Base-by-base conservation (phyloP, 1,284 basidiomycete species). In the Amylostereum chailletii region DNA sequence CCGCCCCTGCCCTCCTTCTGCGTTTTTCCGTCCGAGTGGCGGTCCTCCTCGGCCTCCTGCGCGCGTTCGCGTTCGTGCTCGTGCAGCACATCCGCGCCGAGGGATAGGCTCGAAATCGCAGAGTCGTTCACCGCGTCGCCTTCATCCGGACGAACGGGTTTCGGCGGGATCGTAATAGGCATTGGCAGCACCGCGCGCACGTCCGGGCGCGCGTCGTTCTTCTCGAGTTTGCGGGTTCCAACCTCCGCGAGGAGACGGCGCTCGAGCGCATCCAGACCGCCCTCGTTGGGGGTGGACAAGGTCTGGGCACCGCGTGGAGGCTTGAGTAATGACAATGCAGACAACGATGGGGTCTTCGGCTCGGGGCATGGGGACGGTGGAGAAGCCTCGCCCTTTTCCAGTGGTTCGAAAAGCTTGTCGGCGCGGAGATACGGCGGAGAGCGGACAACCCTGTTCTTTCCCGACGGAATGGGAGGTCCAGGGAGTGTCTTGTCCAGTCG, bases 51-150 rank as follows among this genome's bases (percentile, higher is more conserved):
- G 48, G 58, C 52, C 5, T 62, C 65, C 8, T 49, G 55, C 9
- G 57, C 59, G 8, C 51, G 43, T 34, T 52, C 51, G 42, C 48
- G 42, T 32, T 53, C 55, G 2, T 47, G 45, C 34, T 55, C 50
- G 40, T 57, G 50, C 53, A 56, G 32, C 49, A 60, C 66, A 10
- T 59, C 62, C 47, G 77, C 77, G 2, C 79, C 80, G n/a, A 87
- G 70, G 9, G 82, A 82, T 54, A 87, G 62, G 58, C 84, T 87
- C 39, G 84, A 86, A 45, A 86, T 87, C 30, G 81, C 84, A 43
- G 80, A 83, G 57, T 87, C 84, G 51, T 82, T 77, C 51, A 75
- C 63, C 8, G 73, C 71, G 6, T 51, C 52, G 6, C 34, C 51
- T 11, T 54, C 59, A 40, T 53, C 52, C 8, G 52, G 54, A 19